Evolutionary conservation across 1,139 yeast genomes (phyloP), one percentile per base, ranked within the genome.

Genomic region (Suhomyces terraborum): DNA sequence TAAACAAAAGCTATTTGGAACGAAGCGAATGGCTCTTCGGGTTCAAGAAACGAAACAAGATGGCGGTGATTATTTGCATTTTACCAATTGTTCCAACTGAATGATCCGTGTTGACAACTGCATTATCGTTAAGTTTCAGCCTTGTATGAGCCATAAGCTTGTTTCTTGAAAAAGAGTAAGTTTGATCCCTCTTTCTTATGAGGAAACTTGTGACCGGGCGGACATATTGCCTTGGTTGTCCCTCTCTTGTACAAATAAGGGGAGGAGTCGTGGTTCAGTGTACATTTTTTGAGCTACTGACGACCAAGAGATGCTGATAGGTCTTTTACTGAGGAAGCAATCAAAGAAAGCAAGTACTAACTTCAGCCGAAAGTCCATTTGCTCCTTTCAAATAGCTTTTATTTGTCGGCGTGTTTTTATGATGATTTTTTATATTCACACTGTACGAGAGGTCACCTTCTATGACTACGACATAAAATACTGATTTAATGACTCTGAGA

Each of bases 51-150:
- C 27, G 19, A 8, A 19, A 16, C 16, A 21, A 23, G 4, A 7
- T 35, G 48, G 82, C 85, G 48, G 72, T 79, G 88, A 81, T 81
- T 81, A 81, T 77, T 79, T 79, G 84, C 83, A 59, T 66, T 69
- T 61, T 66, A 79, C 87, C 87, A 82, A 81, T 82, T 82, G 88
- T 82, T 82, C 87, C 88, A 74, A 81, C 88, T 79, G 88, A 82
- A 80, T 77, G 58, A 54, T 62, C 74, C 72, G 72, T 79, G 87
- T 80, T 75, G 87, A 82, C 87, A 81, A 79, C 67, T 61, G 83
- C 84, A 77, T 67, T 32, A 63, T 81, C 86, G 86, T 81, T 82
- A 82, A 82, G 88, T 82, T 82, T 82, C 87, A 82, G 87, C 87
- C 87, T 81, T 81, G 87, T 81, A 81, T 82, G 88, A 82, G 87